A percentile compares a stretch with the other conserved stretches of the same genome.
phyloP scores from a whole-genome alignment of 805 yeast species.

The Yamadazyma nakazawae region DNA sequence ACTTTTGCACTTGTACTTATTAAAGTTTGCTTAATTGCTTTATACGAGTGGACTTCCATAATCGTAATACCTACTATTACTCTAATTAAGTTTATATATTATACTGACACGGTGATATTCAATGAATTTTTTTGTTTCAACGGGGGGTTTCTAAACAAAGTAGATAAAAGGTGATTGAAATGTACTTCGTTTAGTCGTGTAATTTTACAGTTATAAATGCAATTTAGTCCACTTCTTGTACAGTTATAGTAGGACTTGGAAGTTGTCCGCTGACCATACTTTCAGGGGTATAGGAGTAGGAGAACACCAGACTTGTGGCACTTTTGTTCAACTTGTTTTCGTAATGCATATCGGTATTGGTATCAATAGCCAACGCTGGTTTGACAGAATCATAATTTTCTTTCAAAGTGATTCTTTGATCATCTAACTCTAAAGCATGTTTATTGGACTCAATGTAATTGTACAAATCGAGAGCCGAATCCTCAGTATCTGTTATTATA shows the following conservation, averaged over 20 bases:
- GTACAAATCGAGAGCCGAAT: constrained; percentile 22
- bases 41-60: too few relatives aligned
- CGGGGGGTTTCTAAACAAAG: too few relatives aligned
- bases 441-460: constrained; percentile 17
- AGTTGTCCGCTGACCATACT: constrained; percentile 2
- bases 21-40: too few relatives aligned
- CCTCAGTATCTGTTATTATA: constrained; percentile 29
- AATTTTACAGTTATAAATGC: neutral
- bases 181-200: too few relatives aligned
- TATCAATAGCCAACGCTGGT: constrained; percentile 9
- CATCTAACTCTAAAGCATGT: constrained; percentile 7
- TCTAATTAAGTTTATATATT: too few relatives aligned
- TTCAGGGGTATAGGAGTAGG: neutral
- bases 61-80: too few relatives aligned
- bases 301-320: neutral
- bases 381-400: constrained; percentile 8
- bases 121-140: too few relatives aligned
- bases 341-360: constrained; percentile 5
- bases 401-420: constrained; percentile 9
- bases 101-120: too few relatives aligned
- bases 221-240: neutral
- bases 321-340: constrained; percentile 2
- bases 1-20: too few relatives aligned
- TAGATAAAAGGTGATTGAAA: too few relatives aligned
- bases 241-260: constrained; percentile 13